Evolutionary conservation across 2,329 filamentous ascomycete genomes (phyloP).

Genomic region (Trichoderma atroviride): DNA sequence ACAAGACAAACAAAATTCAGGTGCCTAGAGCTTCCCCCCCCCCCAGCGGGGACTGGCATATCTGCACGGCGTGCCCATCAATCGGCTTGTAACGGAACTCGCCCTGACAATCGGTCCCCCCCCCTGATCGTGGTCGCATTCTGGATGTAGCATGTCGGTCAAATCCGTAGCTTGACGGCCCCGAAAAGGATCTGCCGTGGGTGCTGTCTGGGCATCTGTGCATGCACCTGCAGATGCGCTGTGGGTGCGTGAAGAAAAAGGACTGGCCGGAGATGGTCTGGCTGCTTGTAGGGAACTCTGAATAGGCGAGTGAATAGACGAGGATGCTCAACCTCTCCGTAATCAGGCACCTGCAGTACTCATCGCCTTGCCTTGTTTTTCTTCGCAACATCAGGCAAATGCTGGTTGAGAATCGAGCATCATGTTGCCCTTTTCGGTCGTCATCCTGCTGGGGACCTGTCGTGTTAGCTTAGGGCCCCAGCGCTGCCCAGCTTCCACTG

Average conservation of each 20-base stretch:
- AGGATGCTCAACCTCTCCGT: too few species aligned
- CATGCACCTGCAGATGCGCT: not conserved
- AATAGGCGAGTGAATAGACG: too few species aligned
- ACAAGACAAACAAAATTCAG: not conserved
- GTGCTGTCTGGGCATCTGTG: not conserved
- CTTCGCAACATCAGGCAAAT: too few species aligned
- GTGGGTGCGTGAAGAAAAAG: not conserved
- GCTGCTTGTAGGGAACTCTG: not conserved
- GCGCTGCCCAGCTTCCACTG: not conserved
- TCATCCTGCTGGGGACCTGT: not conserved
- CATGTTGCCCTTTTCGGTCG: not conserved
- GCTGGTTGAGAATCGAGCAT: too few species aligned
- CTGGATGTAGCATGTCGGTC: not conserved
- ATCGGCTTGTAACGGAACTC: not conserved
- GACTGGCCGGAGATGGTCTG: not conserved
- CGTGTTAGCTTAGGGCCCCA: not conserved
- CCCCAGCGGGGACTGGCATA: not conserved
- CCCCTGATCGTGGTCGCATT: not conserved
- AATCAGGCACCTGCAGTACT: too few species aligned
- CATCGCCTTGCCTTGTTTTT: too few species aligned
- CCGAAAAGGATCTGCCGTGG: conserved; percentile 10
- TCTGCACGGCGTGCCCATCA: not conserved
- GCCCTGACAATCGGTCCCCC: not conserved
- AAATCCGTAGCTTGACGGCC: conserved; percentile 19
- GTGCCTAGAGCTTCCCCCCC: too few species aligned